Percentiles rank a stretch among this genome's conserved stretches.
These are phyloP conservation scores for Coffea canephora DNA, from an alignment of 257 asterid species.

Conservation along the genomic window DNA sequence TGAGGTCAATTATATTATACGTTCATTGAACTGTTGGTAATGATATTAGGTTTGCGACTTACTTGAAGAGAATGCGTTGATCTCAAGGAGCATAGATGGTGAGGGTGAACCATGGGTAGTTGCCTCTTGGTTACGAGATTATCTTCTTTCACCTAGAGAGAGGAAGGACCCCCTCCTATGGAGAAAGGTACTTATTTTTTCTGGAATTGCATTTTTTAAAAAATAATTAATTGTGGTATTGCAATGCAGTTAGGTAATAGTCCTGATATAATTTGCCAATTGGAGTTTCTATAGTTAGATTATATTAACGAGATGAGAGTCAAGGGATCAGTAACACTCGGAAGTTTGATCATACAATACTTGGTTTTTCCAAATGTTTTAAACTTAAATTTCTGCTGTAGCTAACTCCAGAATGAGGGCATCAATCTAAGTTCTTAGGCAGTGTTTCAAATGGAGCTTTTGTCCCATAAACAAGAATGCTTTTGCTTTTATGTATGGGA, in stretches of 20 bases:
- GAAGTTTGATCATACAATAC: neutral
- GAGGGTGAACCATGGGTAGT: constrained; percentile 76
- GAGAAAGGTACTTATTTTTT: constrained; percentile 59
- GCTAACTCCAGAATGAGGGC: neutral
- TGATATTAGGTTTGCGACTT: constrained; percentile 66
- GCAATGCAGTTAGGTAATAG: neutral
- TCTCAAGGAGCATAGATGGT: constrained; percentile 47
- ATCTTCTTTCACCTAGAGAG: constrained; percentile 82
- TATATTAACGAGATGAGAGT: no score
- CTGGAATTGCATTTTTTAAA: neutral
- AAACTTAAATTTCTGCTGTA: neutral
- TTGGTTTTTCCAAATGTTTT: neutral
- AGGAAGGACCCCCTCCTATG: constrained; percentile 70
- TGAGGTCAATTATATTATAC: neutral
- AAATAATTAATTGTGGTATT: neutral
- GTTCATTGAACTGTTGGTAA: constrained; percentile 25
- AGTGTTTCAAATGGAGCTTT: neutral
- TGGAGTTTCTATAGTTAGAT: neutral
- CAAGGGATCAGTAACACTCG: neutral
- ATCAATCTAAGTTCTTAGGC: neutral
- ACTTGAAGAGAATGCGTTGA: constrained; percentile 78
- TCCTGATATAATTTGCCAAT: neutral
- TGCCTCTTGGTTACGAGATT: constrained; percentile 85
- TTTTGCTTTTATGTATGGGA: neutral
- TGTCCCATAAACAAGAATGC: neutral